Conservation (phyloP, 164 flowering plant species). For the Vitis riparia region DNA sequence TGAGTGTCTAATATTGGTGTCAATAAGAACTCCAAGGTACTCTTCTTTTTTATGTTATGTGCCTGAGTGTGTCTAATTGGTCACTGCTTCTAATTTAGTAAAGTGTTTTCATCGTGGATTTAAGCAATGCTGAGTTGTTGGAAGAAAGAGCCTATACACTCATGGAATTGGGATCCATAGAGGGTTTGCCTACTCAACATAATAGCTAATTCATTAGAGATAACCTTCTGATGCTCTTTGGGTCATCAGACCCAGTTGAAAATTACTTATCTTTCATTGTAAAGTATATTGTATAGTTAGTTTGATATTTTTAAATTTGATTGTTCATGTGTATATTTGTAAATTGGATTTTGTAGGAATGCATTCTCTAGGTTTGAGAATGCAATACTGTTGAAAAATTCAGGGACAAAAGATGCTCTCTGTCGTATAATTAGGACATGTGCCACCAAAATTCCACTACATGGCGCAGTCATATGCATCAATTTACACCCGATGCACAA, state of each 20-base stretch:
- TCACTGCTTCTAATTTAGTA: background rate
- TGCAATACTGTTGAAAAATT: constrained; percentile 56
- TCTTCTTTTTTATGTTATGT: background rate
- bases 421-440: constrained; percentile 86
- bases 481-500: constrained; percentile 78
- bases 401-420: constrained; percentile 75
- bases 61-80: too few relatives aligned
- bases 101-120: constrained; percentile 7
- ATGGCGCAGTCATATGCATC: constrained; percentile 83
- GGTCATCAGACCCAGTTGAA: constrained; percentile 81
- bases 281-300: constrained; percentile 53
- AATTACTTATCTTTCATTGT: constrained; percentile 72
- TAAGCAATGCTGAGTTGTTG: constrained; percentile 48
- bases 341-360: constrained; percentile 42
- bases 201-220: constrained; percentile 86
- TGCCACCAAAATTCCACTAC: constrained; percentile 81
- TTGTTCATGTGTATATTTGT: background rate
- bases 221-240: constrained; percentile 85
- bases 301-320: background rate
- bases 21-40: constrained; percentile 49
- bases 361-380: constrained; percentile 77
- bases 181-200: constrained; percentile 67
- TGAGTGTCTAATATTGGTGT: constrained; percentile 50
- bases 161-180: constrained; percentile 92
- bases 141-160: constrained; percentile 52